These are phyloP conservation scores for Agrocybe chaxingu DNA, from an alignment of 768 basidiomycete genomes.

Conservation along the genomic window DNA sequence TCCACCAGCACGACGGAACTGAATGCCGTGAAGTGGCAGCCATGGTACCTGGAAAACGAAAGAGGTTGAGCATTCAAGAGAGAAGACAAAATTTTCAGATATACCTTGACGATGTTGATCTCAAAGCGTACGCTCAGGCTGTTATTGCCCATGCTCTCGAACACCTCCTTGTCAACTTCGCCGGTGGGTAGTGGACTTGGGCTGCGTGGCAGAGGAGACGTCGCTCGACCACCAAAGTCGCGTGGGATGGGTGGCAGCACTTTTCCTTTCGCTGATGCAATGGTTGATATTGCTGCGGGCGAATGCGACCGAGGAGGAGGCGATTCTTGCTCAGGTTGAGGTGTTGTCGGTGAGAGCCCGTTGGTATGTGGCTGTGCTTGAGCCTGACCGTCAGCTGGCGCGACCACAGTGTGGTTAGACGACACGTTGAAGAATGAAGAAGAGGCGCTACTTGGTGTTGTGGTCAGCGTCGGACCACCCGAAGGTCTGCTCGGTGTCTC, in stretches of 20 bases:
- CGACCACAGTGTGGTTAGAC: constrained; percentile 41
- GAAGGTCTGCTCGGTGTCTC: constrained; percentile 36
- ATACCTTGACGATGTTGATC: constrained; percentile 94
- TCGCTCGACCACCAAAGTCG: constrained; percentile 44
- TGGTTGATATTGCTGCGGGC: constrained; percentile 38
- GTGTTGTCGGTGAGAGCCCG: constrained; percentile 18
- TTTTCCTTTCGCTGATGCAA: constrained; percentile 37
- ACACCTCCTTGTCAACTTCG: constrained; percentile 62
- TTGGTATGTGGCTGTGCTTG: constrained; percentile 17
- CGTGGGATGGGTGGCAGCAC: constrained; percentile 79
- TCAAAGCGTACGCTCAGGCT: constrained; percentile 91
- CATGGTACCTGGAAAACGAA: constrained; percentile 70
- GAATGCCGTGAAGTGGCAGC: constrained; percentile 91
- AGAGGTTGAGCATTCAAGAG: background rate
- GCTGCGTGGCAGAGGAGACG: constrained; percentile 35
- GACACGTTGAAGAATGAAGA: constrained; percentile 87
- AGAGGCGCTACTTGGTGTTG: constrained; percentile 73
- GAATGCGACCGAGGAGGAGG: constrained; percentile 35
- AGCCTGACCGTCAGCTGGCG: constrained; percentile 12
- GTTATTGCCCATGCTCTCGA: constrained; percentile 73
- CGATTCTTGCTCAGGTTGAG: constrained; percentile 20
- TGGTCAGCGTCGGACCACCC: constrained; percentile 42
- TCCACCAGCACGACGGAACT: constrained; percentile 87
- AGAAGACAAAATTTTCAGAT: constrained; percentile 20
- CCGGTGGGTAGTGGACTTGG: constrained; percentile 60